Base-by-base conservation (phyloP, 257 asterid species). In the Fraxinus americana region DNA sequence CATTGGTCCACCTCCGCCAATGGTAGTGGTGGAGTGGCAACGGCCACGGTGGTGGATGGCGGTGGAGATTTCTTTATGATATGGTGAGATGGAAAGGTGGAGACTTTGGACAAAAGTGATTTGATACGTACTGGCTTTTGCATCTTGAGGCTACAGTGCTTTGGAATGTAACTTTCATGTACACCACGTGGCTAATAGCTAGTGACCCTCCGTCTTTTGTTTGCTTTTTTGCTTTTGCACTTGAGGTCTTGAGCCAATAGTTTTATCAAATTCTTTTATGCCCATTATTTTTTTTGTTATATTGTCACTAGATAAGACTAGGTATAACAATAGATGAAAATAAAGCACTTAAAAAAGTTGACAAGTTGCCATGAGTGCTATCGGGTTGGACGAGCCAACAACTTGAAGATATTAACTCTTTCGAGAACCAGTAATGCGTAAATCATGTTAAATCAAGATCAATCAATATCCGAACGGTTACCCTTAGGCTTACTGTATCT, bases 171-270 rank as follows among this genome's bases (percentile, higher is more conserved):
- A 63, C 69, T 63, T 63, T 63, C 69, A 63, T 67, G 43, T 54
- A 14, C 36, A 59, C 76, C 82, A 82, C 82, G 77, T 73, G 82
- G 71, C 77, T 61, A 13, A 34, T 68, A 8, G 9, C n/a, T 41
- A 67, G 35, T 57, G 32, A 45, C 36, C 23, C 70, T 67, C 19
- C 34, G 63, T 39, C 50, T 48, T 59, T 67, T 57, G 65, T 21
- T 61, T 23, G 6, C 16, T 43, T 69, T 72, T 4, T 4, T 1
- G 1, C 29, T 19, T 43, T 59, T 32, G 43, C 70, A 75, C 41
- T 43, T 25, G 11, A 30, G 35, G 50, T 43, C 1, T 43, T 43
- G 50, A 43, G 52, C 17, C 52, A 43, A 43, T 43, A 16, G 2
- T 4, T 48, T 14, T 48, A 48, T 48, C 59, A 4, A 4, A 48